These are phyloP conservation scores for Xylaria palmicola DNA, from an alignment of 495 filamentous ascomycete genomes.

Conservation along the genomic window DNA sequence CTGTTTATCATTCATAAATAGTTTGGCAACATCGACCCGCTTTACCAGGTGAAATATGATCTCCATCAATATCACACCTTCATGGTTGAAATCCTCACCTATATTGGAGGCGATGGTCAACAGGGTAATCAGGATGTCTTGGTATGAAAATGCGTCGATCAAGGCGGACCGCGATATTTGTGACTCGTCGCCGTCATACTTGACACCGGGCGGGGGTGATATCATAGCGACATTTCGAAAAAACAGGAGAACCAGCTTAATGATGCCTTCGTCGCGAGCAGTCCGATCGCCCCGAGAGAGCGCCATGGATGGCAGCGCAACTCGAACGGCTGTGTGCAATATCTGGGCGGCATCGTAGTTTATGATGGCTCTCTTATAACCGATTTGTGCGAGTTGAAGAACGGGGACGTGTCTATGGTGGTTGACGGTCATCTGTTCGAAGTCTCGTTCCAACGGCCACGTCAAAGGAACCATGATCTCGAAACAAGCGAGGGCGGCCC, in stretches of 20 bases:
- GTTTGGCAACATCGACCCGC: conserved; percentile 77
- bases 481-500: conserved; percentile 73
- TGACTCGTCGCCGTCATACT: conserved; percentile 70
- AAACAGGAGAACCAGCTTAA: conserved; percentile 86
- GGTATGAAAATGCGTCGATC: conserved; percentile 82
- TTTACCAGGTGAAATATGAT: conserved; percentile 89
- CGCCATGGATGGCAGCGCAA: conserved; percentile 86
- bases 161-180: conserved; percentile 85
- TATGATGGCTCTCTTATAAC: conserved; percentile 86
- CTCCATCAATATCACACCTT: conserved; percentile 85
- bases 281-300: conserved; percentile 71
- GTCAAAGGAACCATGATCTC: conserved; percentile 93
- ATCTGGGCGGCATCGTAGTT: conserved; percentile 74
- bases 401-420: conserved; percentile 89
- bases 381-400: conserved; percentile 79
- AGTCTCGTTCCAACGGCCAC: conserved; percentile 83
- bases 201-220: conserved; percentile 57
- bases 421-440: conserved; percentile 79
- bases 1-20: conserved; percentile 80
- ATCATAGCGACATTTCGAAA: conserved; percentile 87
- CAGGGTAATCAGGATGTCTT: conserved; percentile 84
- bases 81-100: conserved; percentile 84
- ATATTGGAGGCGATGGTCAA: conserved; percentile 87
- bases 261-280: conserved; percentile 83
- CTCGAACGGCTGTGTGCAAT: conserved; percentile 72